Evolutionary conservation across 1,139 yeast species (phyloP), one percentile per base, ranked within the genome.

Genomic region (Candida sojae): DNA sequence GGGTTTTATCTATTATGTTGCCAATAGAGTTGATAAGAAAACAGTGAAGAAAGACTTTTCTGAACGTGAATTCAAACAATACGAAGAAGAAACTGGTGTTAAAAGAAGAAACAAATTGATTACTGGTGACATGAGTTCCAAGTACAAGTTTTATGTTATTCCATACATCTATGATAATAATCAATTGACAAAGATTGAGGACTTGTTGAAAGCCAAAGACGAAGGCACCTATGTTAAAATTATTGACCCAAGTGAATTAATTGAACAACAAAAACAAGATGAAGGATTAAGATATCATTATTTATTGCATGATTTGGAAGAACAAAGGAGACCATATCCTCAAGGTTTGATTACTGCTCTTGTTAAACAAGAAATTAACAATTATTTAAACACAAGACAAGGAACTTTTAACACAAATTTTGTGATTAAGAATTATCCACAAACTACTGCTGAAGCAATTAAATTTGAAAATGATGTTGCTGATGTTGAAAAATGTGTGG

Each of bases 291-390:
- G 67, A 47, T 84, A 79, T 57, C 62, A 66, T 26, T 65, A 54
- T 44, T 64, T 75, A 43, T 63, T 76, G 48, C 75, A 73, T 52
- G 80, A 75, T 53, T 79, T 65, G 65, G 61, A 61, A 44, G 57
- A 55, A 1, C 52, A 56, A 0, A 57, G 61, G 13, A 74, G 74
- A 49, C 72, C 71, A 34, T 64, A 80, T 25, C 88, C 88, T 4
- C 70, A 71, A 10, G 90, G 89, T 1, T 65, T 84, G 49, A 58
- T 83, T 42, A 82, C 87, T 1, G 83, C 83, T 29, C 64, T 84
- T 50, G 58, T 84, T 33, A 79, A 78, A 46, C 71, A 76, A 50
- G 79, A 79, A 51, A 59, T 83, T 33, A 56, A 64, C 21, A 64
- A 67, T 13, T 65, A 71, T 46, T 59, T 72, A 51, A 66, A 72